phyloP scores from a whole-genome alignment of 2,329 filamentous ascomycete species.

The Aulographum hederae region DNA sequence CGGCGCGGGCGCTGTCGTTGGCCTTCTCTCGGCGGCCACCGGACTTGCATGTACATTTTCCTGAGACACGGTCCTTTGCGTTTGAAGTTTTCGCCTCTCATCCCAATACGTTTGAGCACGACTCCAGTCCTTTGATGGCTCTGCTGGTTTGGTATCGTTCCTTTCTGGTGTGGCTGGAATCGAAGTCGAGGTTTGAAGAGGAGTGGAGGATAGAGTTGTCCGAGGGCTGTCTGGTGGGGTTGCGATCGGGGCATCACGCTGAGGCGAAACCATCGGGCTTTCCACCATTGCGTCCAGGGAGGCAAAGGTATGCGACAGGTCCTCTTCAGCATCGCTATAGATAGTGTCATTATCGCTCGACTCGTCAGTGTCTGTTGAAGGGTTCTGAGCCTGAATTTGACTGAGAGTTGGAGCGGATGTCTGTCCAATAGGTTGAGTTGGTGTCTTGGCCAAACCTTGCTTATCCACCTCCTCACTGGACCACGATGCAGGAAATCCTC shows the following conservation, averaged over 20 bases:
- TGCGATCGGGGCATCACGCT: too few relatives aligned
- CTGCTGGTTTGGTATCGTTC: too few relatives aligned
- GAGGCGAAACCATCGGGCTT: constrained; percentile 26
- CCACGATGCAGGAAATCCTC: constrained; percentile 31
- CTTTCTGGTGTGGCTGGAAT: too few relatives aligned
- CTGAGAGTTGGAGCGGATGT: neutral
- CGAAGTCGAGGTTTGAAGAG: too few relatives aligned
- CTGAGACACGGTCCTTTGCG: too few relatives aligned
- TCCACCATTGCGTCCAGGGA: constrained; percentile 57
- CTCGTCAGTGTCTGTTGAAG: constrained; percentile 1
- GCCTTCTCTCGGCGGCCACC: constrained; percentile 17
- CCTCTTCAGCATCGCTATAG: constrained; percentile 64
- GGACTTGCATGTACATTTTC: neutral
- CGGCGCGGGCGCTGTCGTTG: too few relatives aligned
- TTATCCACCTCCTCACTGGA: constrained; percentile 7
- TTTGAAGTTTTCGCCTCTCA: too few relatives aligned
- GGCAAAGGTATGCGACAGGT: constrained; percentile 49
- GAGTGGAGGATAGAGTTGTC: too few relatives aligned
- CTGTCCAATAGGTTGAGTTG: neutral
- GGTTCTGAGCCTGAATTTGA: neutral
- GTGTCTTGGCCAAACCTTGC: neutral
- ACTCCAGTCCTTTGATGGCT: too few relatives aligned
- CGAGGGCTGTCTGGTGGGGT: too few relatives aligned
- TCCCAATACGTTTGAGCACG: too few relatives aligned
- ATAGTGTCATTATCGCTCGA: constrained; percentile 31